phyloP scores from a whole-genome alignment of 139 green algal species.

The Dunaliella primolecta region DNA sequence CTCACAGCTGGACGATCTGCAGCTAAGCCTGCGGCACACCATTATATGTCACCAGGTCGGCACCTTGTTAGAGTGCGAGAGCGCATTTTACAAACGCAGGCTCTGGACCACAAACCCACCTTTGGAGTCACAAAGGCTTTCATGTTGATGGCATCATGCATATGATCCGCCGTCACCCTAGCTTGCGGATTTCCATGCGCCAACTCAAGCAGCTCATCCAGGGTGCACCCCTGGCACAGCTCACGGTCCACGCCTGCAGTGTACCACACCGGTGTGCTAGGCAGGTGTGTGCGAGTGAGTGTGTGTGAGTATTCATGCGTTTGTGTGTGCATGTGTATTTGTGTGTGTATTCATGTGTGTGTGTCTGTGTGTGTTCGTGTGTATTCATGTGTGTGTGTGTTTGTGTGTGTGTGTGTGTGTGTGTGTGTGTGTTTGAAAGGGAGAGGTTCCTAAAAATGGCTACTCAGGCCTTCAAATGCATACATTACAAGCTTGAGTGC shows the following conservation, averaged over 20 bases:
- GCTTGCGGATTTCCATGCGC: background rate
- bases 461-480: no score
- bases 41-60: no score
- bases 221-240: constrained; percentile 4
- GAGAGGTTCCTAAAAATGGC: no score
- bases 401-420: no score
- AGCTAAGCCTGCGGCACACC: background rate
- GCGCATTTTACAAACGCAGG: no score
- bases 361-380: background rate
- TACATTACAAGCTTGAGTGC: no score
- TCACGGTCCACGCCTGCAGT: constrained; percentile 11
- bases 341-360: background rate
- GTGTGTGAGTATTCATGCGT: background rate
- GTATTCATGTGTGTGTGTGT: background rate
- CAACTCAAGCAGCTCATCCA: constrained; percentile 21
- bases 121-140: constrained; percentile 29
- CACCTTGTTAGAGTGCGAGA: no score
- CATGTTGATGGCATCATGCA: constrained; percentile 20
- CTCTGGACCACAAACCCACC: background rate
- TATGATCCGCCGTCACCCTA: constrained; percentile 17
- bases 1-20: background rate
- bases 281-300: background rate
- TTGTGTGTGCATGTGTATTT: background rate
- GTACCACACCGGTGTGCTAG: no score
- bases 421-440: no score